Evolutionary conservation across 1,139 yeast species (phyloP), one percentile per base, ranked within the genome.

Genomic region (Lodderomyces orthopsilosis): DNA sequence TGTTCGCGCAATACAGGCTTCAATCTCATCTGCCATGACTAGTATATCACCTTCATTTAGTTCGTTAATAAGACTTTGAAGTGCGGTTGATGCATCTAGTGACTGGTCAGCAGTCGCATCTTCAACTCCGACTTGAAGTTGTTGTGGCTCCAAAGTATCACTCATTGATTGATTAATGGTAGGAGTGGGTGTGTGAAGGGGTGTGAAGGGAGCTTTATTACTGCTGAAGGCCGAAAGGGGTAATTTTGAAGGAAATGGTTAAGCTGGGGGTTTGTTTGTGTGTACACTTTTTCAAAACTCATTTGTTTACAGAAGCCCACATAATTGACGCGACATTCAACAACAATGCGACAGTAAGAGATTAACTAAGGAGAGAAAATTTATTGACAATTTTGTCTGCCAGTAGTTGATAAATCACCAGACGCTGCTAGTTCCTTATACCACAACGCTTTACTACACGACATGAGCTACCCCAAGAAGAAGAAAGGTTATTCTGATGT

Each of bases 401-500:
- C n/a, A n/a, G n/a, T n/a, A n/a, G n/a, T n/a, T n/a, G n/a, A n/a
- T n/a, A n/a, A n/a, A n/a, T n/a, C n/a, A n/a, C n/a, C n/a, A n/a
- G n/a, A n/a, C n/a, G n/a, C n/a, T n/a, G n/a, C n/a, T n/a, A n/a
- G n/a, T n/a, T n/a, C n/a, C n/a, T n/a, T n/a, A n/a, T n/a, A n/a
- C n/a, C n/a, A 5, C 23, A 21, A 8, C 13, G 19, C 13, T 8
- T 35, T 14, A 15, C 10, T 9, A 21, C 19, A 19, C 10, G 22
- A 21, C 23, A 54, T 54, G 57, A 49, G 54, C 45, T 45, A 49
- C 46, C 41, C 46, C 24, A 45, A 44, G 18, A 44, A 45, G 33
- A 50, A 70, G 52, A 70, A 70, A 48, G 59, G 70, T 15, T 69
- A 58, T 50, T 72, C 66, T 32, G 74, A 66, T 38, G 63, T 69